phyloP scores from a whole-genome alignment of 2,329 filamentous ascomycete species.

The Alternaria triticina region DNA sequence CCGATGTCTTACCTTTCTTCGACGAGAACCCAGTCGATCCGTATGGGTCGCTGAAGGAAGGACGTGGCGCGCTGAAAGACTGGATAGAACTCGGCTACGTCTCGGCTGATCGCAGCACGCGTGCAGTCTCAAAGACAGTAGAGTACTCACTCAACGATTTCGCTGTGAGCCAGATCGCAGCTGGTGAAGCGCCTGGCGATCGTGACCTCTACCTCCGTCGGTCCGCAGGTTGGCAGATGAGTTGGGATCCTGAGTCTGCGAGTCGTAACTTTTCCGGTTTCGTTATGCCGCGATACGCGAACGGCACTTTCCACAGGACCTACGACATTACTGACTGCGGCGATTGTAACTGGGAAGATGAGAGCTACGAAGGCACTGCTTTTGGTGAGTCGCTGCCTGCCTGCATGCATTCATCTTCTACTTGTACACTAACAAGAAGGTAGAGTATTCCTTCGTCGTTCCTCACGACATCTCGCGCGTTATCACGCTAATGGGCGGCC shows the following conservation, averaged over 20 bases:
- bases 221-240: slow-evolving; percentile 52
- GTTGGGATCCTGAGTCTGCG: slow-evolving; percentile 48
- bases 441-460: slow-evolving; percentile 53
- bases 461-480: slow-evolving; percentile 52
- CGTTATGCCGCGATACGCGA: slow-evolving; percentile 45
- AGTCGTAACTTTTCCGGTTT: slow-evolving; percentile 48
- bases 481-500: slow-evolving; percentile 53
- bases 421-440: not conserved
- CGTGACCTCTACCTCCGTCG: slow-evolving; percentile 48
- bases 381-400: slow-evolving; percentile 32
- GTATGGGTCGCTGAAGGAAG: slow-evolving; percentile 50
- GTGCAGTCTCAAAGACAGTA: slow-evolving; percentile 50
- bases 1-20: slow-evolving; percentile 59
- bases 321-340: slow-evolving; percentile 54
- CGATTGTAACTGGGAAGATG: slow-evolving; percentile 50
- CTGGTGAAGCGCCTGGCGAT: slow-evolving; percentile 50
- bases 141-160: slow-evolving; percentile 55
- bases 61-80: slow-evolving; percentile 51
- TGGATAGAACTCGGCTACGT: slow-evolving; percentile 54
- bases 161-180: slow-evolving; percentile 50
- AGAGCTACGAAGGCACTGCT: slow-evolving; percentile 52
- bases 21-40: slow-evolving; percentile 45
- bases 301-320: slow-evolving; percentile 44
- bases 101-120: slow-evolving; percentile 47
- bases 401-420: not conserved